These are phyloP conservation scores for Protea cynaroides DNA, from an alignment of 164 flowering plant species.

Conservation along the genomic window DNA sequence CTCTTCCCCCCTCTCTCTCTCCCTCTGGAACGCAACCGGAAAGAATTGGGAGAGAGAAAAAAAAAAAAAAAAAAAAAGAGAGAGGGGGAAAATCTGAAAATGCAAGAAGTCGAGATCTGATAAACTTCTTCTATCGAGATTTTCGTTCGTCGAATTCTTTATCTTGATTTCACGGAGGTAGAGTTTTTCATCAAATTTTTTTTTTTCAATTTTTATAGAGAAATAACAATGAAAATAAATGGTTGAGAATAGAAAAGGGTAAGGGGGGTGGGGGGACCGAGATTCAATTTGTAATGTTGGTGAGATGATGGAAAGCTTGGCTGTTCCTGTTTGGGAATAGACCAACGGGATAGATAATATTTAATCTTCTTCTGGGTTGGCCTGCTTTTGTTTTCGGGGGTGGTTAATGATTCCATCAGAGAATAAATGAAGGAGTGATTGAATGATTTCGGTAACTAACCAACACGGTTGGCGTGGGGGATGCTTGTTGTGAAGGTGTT, in stretches of 20 bases:
- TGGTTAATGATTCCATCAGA: neutral
- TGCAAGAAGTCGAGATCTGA: neutral
- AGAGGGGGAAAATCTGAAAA: neutral
- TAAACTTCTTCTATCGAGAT: neutral
- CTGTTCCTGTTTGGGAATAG: too few relatives aligned
- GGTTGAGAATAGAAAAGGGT: too few relatives aligned
- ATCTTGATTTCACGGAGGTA: neutral
- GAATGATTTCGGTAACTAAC: neutral
- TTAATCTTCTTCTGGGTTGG: neutral
- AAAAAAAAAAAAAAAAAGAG: neutral
- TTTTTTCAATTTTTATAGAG: too few relatives aligned
- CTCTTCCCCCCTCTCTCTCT: too few relatives aligned
- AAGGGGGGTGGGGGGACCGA: too few relatives aligned
- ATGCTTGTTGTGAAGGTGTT: conserved; percentile 7
- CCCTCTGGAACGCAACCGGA: too few relatives aligned
- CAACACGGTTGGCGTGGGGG: neutral
- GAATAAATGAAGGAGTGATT: neutral
- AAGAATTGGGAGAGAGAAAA: too few relatives aligned
- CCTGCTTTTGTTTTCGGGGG: neutral
- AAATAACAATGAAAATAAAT: too few relatives aligned
- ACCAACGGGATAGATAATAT: too few relatives aligned
- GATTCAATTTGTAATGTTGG: neutral
- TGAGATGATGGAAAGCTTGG: neutral
- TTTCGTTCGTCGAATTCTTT: too few relatives aligned
- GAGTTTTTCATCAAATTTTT: neutral